Evolutionary conservation across 805 yeast species (phyloP).

Genomic region (Kluyveromyces wickerhamii): DNA sequence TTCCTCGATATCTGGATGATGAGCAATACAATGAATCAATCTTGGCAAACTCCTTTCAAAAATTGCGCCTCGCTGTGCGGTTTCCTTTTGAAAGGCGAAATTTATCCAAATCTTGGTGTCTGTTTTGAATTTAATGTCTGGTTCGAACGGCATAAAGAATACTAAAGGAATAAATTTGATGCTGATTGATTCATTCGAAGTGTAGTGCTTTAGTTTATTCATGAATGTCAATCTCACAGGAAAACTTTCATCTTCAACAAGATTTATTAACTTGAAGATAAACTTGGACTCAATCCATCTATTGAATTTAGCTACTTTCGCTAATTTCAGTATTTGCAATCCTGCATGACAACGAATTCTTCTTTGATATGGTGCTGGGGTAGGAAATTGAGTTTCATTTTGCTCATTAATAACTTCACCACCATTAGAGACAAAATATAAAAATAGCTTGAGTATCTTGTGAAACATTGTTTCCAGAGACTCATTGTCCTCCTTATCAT

Average conservation of each 20-base stretch:
- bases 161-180: conserved; percentile 59
- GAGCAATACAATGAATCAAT: conserved; percentile 62
- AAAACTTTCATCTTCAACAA: conserved; percentile 60
- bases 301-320: conserved; percentile 45
- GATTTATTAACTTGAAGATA: conserved; percentile 44
- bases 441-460: conserved; percentile 60
- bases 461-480: conserved; percentile 40
- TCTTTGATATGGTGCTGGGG: conserved; percentile 56
- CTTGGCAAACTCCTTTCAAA: conserved; percentile 65
- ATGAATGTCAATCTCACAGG: conserved; percentile 50
- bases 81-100: conserved; percentile 38
- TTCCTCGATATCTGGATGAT: conserved; percentile 51
- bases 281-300: conserved; percentile 43
- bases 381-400: conserved; percentile 40
- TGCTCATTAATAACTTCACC: conserved; percentile 59
- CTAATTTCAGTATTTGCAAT: conserved; percentile 51
- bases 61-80: conserved; percentile 35
- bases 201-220: conserved; percentile 39
- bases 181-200: conserved; percentile 48
- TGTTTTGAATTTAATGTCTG: conserved; percentile 40
- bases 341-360: conserved; percentile 66
- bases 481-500: conserved; percentile 29
- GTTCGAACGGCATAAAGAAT: conserved; percentile 74
- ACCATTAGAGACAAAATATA: conserved; percentile 60
- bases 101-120: conserved; percentile 63